Evolutionary conservation across 805 yeast species (phyloP).

Genomic region (Schizosaccharomyces osmophilus): DNA sequence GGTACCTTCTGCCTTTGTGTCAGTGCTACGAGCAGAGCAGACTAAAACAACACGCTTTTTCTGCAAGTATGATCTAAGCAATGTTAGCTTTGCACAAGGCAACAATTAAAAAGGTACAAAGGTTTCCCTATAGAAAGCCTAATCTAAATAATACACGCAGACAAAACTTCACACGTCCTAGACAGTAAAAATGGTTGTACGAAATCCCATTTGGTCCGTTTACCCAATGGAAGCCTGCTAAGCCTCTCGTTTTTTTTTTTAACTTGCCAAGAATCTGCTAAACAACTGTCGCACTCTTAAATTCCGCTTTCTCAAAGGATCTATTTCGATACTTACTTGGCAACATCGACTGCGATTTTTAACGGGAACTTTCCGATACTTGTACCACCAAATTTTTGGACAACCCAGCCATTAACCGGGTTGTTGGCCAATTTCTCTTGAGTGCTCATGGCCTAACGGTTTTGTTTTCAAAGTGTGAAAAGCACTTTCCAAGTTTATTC

Average conservation of each 20-base stretch:
- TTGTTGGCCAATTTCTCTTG: neutral
- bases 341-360: conserved; percentile 63
- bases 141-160: no score
- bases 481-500: no score
- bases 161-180: no score
- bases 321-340: conserved; percentile 13
- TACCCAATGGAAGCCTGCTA: neutral
- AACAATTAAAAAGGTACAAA: no score
- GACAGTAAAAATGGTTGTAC: neutral
- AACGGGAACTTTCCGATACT: conserved; percentile 85
- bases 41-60: conserved; percentile 64
- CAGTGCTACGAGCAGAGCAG: conserved; percentile 81
- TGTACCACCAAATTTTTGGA: conserved; percentile 94
- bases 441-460: neutral
- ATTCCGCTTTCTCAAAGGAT: neutral
- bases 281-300: no score
- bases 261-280: no score
- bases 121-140: no score
- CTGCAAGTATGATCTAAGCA: conserved; percentile 25
- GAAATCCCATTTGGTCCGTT: neutral
- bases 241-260: no score
- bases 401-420: conserved; percentile 27
- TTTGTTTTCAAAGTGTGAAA: neutral
- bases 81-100: neutral
- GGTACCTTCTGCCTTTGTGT: conserved; percentile 84